phyloP scores from a whole-genome alignment of 2,329 filamentous ascomycete genomes.

The Aspergillus pseudotamarii region DNA sequence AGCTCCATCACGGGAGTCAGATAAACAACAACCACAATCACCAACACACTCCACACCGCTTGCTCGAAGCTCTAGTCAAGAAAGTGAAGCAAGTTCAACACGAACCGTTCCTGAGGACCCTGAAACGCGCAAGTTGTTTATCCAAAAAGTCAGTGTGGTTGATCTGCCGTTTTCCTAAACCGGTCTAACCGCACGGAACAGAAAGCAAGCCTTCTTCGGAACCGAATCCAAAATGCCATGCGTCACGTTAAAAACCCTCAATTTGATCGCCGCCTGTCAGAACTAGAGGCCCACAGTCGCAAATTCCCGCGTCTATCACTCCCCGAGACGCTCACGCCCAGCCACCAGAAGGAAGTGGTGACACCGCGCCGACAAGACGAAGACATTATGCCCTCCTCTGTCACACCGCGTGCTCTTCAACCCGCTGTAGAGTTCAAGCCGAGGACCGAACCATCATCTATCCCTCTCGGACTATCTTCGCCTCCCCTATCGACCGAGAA shows the following conservation, averaged over 20 bases:
- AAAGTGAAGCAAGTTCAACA: constrained; percentile 14
- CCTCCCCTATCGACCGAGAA: constrained; percentile 20
- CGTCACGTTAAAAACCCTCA: constrained; percentile 40
- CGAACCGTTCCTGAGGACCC: constrained; percentile 37
- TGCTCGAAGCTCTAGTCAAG: not conserved
- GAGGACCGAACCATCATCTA: constrained; percentile 10
- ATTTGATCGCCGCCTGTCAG: constrained; percentile 44
- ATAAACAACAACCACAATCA: constrained; percentile 22
- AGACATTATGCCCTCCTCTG: not conserved
- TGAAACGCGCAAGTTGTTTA: constrained; percentile 41
- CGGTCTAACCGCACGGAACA: constrained; percentile 17
- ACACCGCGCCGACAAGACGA: not conserved
- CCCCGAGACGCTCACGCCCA: constrained; percentile 12
- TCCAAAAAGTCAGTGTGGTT: constrained; percentile 39
- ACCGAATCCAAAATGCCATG: constrained; percentile 44
- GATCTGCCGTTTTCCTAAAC: not conserved
- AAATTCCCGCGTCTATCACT: constrained; percentile 35
- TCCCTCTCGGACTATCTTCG: constrained; percentile 18
- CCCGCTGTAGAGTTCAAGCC: constrained; percentile 21
- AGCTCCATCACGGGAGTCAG: constrained; percentile 11
- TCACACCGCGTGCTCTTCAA: constrained; percentile 15
- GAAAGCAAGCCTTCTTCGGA: constrained; percentile 45
- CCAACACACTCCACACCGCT: constrained; percentile 10
- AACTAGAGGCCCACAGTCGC: constrained; percentile 44
- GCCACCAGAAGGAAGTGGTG: not conserved